Evolutionary conservation across 805 yeast genomes (phyloP).

Genomic region (Hanseniaspora mollemarum): DNA sequence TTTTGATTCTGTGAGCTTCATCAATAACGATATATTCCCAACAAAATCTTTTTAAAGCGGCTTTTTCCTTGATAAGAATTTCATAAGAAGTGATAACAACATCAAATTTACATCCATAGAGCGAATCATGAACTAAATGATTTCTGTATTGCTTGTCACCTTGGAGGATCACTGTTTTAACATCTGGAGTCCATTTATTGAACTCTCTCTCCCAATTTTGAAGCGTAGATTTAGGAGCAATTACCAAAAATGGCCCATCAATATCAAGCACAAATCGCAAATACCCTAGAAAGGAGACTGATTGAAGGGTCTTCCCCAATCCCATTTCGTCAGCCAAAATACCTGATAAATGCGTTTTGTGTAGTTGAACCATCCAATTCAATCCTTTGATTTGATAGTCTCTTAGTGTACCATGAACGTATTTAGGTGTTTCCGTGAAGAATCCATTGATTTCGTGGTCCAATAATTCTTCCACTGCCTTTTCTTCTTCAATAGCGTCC

Average conservation of each 20-base stretch:
- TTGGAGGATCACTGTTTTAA: constrained; percentile 69
- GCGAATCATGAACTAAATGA: constrained; percentile 43
- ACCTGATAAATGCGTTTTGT: constrained; percentile 82
- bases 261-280: constrained; percentile 64
- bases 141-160: constrained; percentile 79
- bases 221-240: constrained; percentile 90
- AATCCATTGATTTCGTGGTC: constrained; percentile 41
- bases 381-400: constrained; percentile 92
- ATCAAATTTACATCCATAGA: constrained; percentile 71
- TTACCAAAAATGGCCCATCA: constrained; percentile 81
- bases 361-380: constrained; percentile 83
- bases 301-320: constrained; percentile 87
- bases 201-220: constrained; percentile 97
- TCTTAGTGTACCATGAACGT: constrained; percentile 62
- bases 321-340: constrained; percentile 98
- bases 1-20: constrained; percentile 94
- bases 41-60: constrained; percentile 62
- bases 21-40: constrained; percentile 94
- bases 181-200: constrained; percentile 92
- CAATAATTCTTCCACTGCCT: constrained; percentile 67
- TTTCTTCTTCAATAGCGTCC: constrained; percentile 45
- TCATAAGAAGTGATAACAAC: constrained; percentile 86
- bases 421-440: constrained; percentile 78
- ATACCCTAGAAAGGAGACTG: constrained; percentile 83
- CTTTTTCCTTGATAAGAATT: constrained; percentile 82